phyloP scores from a whole-genome alignment of 148 eudicot genomes.

The Rhododendron ovatum region DNA sequence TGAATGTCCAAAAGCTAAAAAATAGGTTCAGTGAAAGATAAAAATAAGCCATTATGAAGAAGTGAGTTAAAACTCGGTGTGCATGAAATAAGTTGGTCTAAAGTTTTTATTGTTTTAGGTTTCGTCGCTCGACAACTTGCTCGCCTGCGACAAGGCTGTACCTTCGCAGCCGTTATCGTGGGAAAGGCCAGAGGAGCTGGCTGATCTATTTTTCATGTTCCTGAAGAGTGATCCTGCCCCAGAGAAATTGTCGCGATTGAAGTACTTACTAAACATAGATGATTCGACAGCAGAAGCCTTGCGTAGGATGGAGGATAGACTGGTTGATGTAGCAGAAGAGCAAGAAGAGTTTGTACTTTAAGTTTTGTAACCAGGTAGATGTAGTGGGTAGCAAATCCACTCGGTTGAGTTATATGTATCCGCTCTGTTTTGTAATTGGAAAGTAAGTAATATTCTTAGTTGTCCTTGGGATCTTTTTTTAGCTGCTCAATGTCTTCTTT shows the following conservation, averaged over 20 bases:
- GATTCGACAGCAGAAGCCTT: slow-evolving; percentile 64
- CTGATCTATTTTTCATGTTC: slow-evolving; percentile 62
- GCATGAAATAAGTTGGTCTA: not conserved
- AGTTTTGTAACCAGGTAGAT: slow-evolving; percentile 11
- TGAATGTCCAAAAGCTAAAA: not conserved
- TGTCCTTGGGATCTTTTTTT: not conserved
- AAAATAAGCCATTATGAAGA: not conserved
- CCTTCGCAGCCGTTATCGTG: slow-evolving; percentile 73
- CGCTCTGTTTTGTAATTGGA: not conserved
- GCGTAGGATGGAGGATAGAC: slow-evolving; percentile 35
- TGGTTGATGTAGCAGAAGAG: slow-evolving; percentile 31
- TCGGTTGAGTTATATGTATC: not conserved
- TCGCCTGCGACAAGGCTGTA: slow-evolving; percentile 95
- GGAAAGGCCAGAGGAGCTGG: slow-evolving; percentile 74
- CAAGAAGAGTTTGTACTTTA: slow-evolving; percentile 72
- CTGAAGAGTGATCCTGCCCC: slow-evolving; percentile 50
- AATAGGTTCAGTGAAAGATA: not conserved
- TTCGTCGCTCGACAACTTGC: slow-evolving; percentile 66
- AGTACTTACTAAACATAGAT: slow-evolving; percentile 66
- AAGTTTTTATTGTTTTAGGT: slow-evolving; percentile 36
- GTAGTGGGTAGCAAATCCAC: not conserved
- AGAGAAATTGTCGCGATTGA: slow-evolving; percentile 61
- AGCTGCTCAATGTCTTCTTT: not conserved
- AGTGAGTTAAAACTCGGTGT: not conserved
- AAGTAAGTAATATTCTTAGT: not conserved